Evolutionary conservation across 2,329 filamentous ascomycete genomes (phyloP), one percentile per base, ranked within the genome.

Genomic region (Beauveria medogensis): DNA sequence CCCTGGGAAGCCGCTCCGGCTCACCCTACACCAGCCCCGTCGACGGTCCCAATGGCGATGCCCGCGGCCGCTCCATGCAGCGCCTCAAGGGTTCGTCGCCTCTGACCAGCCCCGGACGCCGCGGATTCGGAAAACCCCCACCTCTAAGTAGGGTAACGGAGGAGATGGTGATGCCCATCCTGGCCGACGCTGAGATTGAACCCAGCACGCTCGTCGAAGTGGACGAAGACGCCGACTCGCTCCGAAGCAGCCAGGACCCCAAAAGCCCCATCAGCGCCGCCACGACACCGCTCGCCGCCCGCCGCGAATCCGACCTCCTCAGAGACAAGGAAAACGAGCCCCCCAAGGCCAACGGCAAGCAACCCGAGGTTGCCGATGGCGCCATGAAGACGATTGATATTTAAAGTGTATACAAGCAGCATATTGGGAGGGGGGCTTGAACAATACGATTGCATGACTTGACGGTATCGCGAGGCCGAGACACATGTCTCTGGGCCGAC

Each of bases 141-240:
- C 89, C 89, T 18, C 77, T 93, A 61, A 87, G 88, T 55, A 81
- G 87, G 64, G 90, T 93, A 16, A 83, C 87, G 1, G 90, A 93
- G 73, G 90, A 93, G 71, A 69, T 73, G 10, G 67, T 73, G 28
- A 71, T 76, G 51, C 74, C 76, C 3, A 75, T 77, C 54, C 76
- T 71, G 66, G 74, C 64, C 62, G 69, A 66, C 40, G 70, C 72
- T 48, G 64, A 70, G 7, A 73, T 77, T 54, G 75, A 79, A 63
- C 74, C 78, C 20, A 72, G 75, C 58, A 82, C 80, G 64, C 75
- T 85, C 18, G 80, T 85, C 44, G 81, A 84, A 68, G 78, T 84
- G 3, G 81, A 83, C 48, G 80, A 85, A 40, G 81, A 84, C 68
- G 78, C 84, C 5, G 81, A 83, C 48, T 82, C 79, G 3, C 81